Percentiles rank a stretch among this genome's conserved stretches.
These are phyloP conservation scores for Sphagnum contortum DNA, from an alignment of 225 moss, liverwort and hornwort species.

Conservation along the genomic window DNA sequence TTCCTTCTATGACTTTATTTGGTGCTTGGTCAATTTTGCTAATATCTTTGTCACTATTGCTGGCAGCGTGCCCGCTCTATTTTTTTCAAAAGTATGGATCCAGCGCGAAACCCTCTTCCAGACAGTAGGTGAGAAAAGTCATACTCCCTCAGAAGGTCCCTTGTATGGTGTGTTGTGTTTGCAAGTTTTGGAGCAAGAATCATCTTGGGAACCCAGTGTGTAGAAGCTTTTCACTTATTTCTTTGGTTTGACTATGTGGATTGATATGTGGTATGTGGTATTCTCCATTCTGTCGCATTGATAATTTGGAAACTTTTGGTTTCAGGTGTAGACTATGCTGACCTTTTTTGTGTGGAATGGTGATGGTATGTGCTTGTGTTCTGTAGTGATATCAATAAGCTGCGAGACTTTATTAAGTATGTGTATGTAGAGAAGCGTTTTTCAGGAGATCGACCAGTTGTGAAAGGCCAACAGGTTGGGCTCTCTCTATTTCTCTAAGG, in stretches of 20 bases:
- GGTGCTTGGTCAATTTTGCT: too few species aligned
- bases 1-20: too few species aligned
- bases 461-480: conserved; percentile 66
- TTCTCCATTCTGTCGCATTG: too few species aligned
- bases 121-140: conserved; percentile 39
- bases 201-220: too few species aligned
- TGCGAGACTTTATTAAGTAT: conserved; percentile 84
- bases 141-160: too few species aligned
- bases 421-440: conserved; percentile 85
- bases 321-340: neutral
- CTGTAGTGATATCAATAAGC: conserved; percentile 59
- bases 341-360: neutral
- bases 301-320: too few species aligned
- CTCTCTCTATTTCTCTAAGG: neutral
- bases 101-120: conserved; percentile 27
- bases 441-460: conserved; percentile 56
- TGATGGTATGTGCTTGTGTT: neutral
- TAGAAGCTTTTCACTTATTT: too few species aligned
- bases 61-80: conserved; percentile 35
- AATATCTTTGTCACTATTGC: conserved; percentile 1
- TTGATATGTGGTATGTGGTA: too few species aligned
- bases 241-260: too few species aligned
- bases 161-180: too few species aligned
- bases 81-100: conserved; percentile 38
- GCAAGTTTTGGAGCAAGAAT: too few species aligned